Evolutionary conservation across 2,329 filamentous ascomycete genomes (phyloP).

Genomic region (Neoarthrinium moseri): DNA sequence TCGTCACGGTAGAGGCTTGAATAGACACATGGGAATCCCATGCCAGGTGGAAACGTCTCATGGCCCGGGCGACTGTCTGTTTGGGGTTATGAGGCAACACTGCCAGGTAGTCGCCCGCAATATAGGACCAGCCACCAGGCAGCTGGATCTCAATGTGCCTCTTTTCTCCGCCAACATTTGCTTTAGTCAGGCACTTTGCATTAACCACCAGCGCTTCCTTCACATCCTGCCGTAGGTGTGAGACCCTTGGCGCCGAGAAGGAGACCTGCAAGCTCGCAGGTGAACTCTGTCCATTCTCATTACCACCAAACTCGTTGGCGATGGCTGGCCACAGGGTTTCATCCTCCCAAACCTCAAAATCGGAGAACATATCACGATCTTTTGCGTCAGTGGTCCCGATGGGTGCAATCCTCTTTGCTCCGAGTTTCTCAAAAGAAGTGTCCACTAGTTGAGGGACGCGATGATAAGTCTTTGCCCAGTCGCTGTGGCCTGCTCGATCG

Average conservation of each 20-base stretch:
- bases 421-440: conserved; percentile 40
- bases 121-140: conserved; percentile 64
- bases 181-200: too few species aligned
- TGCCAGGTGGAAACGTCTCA: conserved; percentile 64
- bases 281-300: too few species aligned
- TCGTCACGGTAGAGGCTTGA: conserved; percentile 47
- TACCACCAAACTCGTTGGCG: too few species aligned
- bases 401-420: conserved; percentile 44
- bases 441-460: conserved; percentile 54
- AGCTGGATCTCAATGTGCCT: conserved; percentile 67
- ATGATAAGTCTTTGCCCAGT: conserved; percentile 54
- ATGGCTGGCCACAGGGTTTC: conserved; percentile 19
- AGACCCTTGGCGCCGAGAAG: too few species aligned
- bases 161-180: too few species aligned
- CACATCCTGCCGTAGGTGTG: too few species aligned
- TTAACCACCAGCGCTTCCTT: too few species aligned
- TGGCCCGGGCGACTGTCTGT: conserved; percentile 59
- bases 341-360: conserved; percentile 60
- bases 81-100: conserved; percentile 70
- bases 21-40: conserved; percentile 70
- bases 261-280: too few species aligned
- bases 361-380: conserved; percentile 52
- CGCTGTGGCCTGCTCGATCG: conserved; percentile 29
- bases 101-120: conserved; percentile 74
- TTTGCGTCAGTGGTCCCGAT: conserved; percentile 52